A percentile compares a stretch with the other conserved stretches of the same genome.
Evolutionary conservation across 345 rosid species (phyloP).

Genomic region (Lagerstroemia speciosa): DNA sequence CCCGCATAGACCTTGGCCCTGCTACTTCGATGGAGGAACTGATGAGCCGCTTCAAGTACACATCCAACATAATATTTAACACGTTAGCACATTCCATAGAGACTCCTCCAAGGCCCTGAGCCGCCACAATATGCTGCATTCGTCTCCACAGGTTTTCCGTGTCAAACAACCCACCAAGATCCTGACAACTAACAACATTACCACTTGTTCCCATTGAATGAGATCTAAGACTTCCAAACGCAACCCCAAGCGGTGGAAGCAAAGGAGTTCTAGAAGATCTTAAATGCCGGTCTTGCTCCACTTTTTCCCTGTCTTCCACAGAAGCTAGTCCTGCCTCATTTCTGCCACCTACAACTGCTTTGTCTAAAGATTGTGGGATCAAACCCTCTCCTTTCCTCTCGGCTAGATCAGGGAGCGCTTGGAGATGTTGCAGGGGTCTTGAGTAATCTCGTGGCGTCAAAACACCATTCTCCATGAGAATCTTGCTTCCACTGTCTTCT

Average conservation of each 20-base stretch:
- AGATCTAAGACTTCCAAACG: constrained; percentile 52
- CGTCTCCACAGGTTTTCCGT: constrained; percentile 58
- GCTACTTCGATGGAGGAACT: constrained; percentile 56
- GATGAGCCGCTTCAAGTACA: constrained; percentile 75
- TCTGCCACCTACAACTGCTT: constrained; percentile 24
- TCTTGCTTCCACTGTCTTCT: constrained; percentile 41
- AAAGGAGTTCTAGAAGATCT: constrained; percentile 42
- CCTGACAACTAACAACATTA: constrained; percentile 45
- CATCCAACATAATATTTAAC: constrained; percentile 60
- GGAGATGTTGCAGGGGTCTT: constrained; percentile 47
- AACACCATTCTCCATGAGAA: constrained; percentile 51
- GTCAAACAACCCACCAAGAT: constrained; percentile 53
- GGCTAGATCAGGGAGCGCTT: constrained; percentile 38
- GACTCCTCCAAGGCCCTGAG: constrained; percentile 78
- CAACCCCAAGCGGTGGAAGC: constrained; percentile 72
- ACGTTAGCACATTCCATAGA: constrained; percentile 68
- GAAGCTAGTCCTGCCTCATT: constrained; percentile 27
- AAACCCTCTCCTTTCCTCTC: constrained; percentile 38
- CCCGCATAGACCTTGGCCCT: constrained; percentile 43
- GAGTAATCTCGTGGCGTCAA: constrained; percentile 54
- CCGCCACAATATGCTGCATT: constrained; percentile 70
- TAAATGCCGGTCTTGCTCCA: constrained; percentile 31
- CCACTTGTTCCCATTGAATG: constrained; percentile 26
- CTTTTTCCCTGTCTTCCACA: constrained; percentile 46
- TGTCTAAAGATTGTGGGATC: constrained; percentile 28